Conservation (phyloP, 352 stramenopile genomes). For the Saprolegnia diclina region DNA sequence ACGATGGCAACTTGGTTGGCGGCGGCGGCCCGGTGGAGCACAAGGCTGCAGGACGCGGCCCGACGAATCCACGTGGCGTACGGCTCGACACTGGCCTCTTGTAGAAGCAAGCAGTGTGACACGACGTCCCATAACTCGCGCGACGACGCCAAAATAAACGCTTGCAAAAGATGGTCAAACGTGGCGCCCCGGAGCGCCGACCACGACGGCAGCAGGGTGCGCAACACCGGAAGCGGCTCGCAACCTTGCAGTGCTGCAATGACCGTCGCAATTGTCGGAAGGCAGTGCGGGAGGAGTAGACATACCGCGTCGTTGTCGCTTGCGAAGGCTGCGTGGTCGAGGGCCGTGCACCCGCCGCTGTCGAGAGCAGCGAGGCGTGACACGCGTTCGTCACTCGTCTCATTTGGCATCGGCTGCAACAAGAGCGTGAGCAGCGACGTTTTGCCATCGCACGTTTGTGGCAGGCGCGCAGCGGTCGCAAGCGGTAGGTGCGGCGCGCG, state of each 20-base stretch:
- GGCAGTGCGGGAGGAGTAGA: background rate
- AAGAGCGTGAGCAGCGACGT: background rate
- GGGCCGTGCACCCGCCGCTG: background rate
- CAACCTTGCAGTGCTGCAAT: constrained; percentile 8
- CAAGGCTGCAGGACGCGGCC: constrained; percentile 19
- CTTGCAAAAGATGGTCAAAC: constrained; percentile 22
- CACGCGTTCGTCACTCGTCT: background rate
- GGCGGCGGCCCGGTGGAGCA: constrained; percentile 22
- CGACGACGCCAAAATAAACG: constrained; percentile 22
- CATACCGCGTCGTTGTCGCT: background rate
- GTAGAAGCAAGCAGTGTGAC: background rate
- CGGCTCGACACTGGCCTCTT: constrained; percentile 9
- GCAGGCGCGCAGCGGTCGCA: background rate
- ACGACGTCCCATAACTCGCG: background rate
- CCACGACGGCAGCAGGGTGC: background rate
- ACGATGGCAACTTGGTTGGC: constrained; percentile 24
- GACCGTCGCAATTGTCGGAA: background rate
- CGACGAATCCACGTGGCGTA: constrained; percentile 21
- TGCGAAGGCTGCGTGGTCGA: constrained; percentile 17
- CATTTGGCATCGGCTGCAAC: background rate
- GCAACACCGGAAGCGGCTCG: background rate
- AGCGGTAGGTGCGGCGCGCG: constrained; percentile 11
- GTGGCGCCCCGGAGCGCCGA: background rate
- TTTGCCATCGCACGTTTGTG: background rate
- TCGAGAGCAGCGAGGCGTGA: background rate